phyloP scores from a whole-genome alignment of 768 basidiomycete genomes.

The Mycena rosella region DNA sequence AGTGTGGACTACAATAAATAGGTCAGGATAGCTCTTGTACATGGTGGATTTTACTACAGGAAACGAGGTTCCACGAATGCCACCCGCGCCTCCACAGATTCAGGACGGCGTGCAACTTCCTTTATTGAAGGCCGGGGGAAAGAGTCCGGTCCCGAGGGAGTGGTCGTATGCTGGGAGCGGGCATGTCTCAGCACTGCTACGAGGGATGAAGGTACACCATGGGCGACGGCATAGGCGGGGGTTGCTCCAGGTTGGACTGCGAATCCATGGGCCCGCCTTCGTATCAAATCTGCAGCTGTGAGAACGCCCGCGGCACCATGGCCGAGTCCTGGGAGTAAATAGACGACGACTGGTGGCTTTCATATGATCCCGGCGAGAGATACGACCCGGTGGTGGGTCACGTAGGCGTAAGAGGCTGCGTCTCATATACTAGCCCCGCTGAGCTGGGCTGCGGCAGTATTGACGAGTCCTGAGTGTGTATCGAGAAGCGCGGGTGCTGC shows the following conservation, averaged over 20 bases:
- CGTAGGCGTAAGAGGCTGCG: no score
- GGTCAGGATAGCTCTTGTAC: no score
- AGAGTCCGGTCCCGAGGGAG: no score
- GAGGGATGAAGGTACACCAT: no score
- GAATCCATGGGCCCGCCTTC: no score
- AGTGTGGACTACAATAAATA: no score
- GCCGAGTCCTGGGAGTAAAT: slow-evolving; percentile 17
- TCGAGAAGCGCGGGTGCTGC: background rate
- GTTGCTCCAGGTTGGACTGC: no score
- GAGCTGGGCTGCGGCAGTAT: background rate
- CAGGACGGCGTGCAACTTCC: slow-evolving; percentile 4
- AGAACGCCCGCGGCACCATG: background rate
- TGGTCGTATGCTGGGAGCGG: background rate
- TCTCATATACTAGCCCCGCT: background rate
- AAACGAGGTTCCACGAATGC: slow-evolving; percentile 10
- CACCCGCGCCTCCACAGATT: background rate
- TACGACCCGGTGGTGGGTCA: background rate
- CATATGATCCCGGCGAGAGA: background rate
- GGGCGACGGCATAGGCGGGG: no score
- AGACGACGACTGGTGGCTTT: slow-evolving; percentile 4
- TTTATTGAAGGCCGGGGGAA: background rate
- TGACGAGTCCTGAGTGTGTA: slow-evolving; percentile 8
- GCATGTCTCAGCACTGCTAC: no score
- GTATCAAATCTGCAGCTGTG: background rate
- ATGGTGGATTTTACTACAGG: background rate